Percentiles rank a stretch among this genome's conserved stretches.
phyloP scores from a whole-genome alignment of 805 yeast species.

The Hanseniaspora singularis region DNA sequence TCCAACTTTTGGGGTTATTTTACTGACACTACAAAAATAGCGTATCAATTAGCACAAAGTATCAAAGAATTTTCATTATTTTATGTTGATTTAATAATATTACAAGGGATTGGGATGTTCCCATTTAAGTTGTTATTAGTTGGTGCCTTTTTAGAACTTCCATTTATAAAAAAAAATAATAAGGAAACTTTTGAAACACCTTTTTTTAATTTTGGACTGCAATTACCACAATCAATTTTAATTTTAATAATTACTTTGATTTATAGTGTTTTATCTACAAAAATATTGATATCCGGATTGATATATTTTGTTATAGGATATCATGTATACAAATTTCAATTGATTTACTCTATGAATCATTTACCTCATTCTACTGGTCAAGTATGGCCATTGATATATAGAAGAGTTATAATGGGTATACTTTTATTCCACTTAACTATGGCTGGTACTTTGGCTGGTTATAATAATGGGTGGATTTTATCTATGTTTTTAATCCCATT shows the following conservation, averaged over 20 bases:
- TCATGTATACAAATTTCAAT: slow-evolving; percentile 80
- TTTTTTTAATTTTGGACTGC: slow-evolving; percentile 80
- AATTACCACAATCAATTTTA: slow-evolving; percentile 81
- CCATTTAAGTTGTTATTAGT: slow-evolving; percentile 76
- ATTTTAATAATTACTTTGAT: slow-evolving; percentile 74
- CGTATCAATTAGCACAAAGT: slow-evolving; percentile 73
- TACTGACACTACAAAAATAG: slow-evolving; percentile 81
- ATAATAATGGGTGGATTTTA: slow-evolving; percentile 65
- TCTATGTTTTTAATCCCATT: slow-evolving; percentile 66
- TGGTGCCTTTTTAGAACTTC: slow-evolving; percentile 66
- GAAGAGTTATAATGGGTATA: slow-evolving; percentile 71
- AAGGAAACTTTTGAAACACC: slow-evolving; percentile 74
- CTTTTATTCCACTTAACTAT: slow-evolving; percentile 79
- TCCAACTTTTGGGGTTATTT: slow-evolving; percentile 66
- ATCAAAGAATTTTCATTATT: slow-evolving; percentile 68
- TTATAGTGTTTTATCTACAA: slow-evolving; percentile 81
- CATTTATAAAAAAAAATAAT: slow-evolving; percentile 50
- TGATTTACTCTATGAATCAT: slow-evolving; percentile 81
- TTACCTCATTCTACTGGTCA: slow-evolving; percentile 95
- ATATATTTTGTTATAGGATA: slow-evolving; percentile 76
- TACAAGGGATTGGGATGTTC: slow-evolving; percentile 79
- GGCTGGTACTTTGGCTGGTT: slow-evolving; percentile 74
- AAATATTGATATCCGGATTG: slow-evolving; percentile 72
- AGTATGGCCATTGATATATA: slow-evolving; percentile 84
- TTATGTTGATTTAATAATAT: slow-evolving; percentile 74